phyloP scores from a whole-genome alignment of 805 yeast species.

The Saccharomycopsis babjevae region DNA sequence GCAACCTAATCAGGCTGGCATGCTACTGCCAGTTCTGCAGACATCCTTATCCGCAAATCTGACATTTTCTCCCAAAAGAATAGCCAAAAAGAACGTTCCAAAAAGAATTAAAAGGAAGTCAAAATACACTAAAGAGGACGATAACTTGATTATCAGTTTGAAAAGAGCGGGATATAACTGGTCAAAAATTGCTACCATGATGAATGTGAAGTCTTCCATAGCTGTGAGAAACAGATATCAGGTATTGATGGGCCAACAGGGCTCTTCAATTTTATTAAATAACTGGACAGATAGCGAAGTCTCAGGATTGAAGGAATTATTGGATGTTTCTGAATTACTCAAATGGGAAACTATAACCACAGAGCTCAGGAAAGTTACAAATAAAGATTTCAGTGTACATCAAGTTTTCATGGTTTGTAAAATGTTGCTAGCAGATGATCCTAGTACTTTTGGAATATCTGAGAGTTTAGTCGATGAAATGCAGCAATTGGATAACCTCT shows the following conservation, averaged over 20 bases:
- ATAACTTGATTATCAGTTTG: constrained; percentile 48
- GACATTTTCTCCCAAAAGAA: neutral
- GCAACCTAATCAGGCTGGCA: no score
- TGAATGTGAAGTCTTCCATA: constrained; percentile 53
- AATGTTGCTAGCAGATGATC: constrained; percentile 43
- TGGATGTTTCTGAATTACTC: constrained; percentile 62
- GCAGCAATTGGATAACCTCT: neutral
- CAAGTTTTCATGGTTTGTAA: constrained; percentile 49
- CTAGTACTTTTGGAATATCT: constrained; percentile 46
- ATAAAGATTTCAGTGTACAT: constrained; percentile 38
- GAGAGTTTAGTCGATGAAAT: constrained; percentile 27
- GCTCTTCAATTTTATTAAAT: constrained; percentile 45
- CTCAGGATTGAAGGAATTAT: constrained; percentile 35
- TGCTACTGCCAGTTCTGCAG: neutral
- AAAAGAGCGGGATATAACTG: constrained; percentile 57
- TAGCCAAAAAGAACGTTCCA: neutral
- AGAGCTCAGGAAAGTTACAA: constrained; percentile 44
- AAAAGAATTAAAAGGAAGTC: constrained; percentile 46
- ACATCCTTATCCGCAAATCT: neutral
- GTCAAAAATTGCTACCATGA: constrained; percentile 61
- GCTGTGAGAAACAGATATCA: constrained; percentile 75
- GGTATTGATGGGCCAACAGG: constrained; percentile 75
- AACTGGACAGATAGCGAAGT: constrained; percentile 54
- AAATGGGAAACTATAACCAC: constrained; percentile 58
- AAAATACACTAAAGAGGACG: constrained; percentile 64